A percentile compares a stretch with the other conserved stretches of the same genome.
Evolutionary conservation across 305 asterid genomes (phyloP).

Genomic region (Solanum chacoense): DNA sequence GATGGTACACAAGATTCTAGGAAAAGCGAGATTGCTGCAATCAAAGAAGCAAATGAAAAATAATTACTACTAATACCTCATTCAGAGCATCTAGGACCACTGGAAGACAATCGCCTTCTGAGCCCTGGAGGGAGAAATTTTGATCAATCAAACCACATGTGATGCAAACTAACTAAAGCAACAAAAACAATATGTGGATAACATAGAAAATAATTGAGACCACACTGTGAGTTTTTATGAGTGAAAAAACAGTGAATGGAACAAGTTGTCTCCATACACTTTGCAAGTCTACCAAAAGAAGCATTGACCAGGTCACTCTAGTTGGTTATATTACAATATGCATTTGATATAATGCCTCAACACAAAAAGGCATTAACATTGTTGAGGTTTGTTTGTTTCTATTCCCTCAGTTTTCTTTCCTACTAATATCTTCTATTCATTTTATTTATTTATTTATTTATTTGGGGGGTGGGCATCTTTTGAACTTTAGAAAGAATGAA

Average conservation of each 20-base stretch:
- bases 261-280: not conserved
- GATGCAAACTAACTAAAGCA: conserved; percentile 12
- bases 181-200: not conserved
- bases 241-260: not conserved
- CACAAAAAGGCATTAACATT: not conserved
- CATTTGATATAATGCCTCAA: not conserved
- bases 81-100: conserved; percentile 93
- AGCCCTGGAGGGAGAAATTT: conserved; percentile 43
- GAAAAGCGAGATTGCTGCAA: not conserved
- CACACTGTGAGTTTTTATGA: not conserved
- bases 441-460: not conserved
- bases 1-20: not conserved
- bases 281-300: not conserved
- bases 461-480: not conserved
- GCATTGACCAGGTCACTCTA: not conserved
- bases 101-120: conserved; percentile 87
- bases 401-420: not conserved
- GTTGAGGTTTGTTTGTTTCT: not conserved
- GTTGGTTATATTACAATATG: not conserved
- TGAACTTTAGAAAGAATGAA: not conserved
- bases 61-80: conserved; percentile 46
- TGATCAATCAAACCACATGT: conserved; percentile 10
- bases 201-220: not conserved
- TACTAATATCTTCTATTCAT: not conserved
- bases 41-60: not conserved